Evolutionary conservation across 495 filamentous ascomycete genomes (phyloP), one percentile per base, ranked within the genome.

Genomic region (Cenococcum geophilum): DNA sequence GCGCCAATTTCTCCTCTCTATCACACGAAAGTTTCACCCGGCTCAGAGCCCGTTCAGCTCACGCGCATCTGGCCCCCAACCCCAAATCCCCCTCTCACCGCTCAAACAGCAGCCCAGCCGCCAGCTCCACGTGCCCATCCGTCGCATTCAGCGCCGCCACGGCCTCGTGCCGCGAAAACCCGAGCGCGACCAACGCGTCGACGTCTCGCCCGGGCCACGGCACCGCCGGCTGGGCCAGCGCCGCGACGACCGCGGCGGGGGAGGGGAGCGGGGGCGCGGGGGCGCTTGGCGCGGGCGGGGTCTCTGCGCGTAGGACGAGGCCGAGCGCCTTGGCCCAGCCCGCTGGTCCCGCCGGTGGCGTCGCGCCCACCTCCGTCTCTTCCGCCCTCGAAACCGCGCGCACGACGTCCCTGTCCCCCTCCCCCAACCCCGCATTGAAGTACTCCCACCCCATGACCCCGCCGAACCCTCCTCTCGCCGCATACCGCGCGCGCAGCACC

Each of bases 121-220:
- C 93, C 57, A 85, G 81, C 54, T 97, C 87, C 34, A 97, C 80
- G 71, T 97, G 88, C 6, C 93, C 93, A 21, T 83, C 84, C 16
- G 89, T 89, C 22, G 86, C 86, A 66, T 91, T 84, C 61, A 98
- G 75, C 1, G 92, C 92, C 49, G 83, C 83, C 60, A 92, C 79
- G 1, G 91, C 92, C 61, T 89, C 79, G 37, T 88, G 83, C 57
- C 85, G 84, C 10, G 82, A 80, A 70, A 95, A 90, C 0, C 93
- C 93, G 42, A 98, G 77, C 21, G 85, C 83, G 45, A 86, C 83
- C 52, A 98, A 79, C 63, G 86, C 86, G 43, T 86, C 81, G 49
- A 92, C 82, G 47, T 80, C 75, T 63, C 83, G 83, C 27, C 79
- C 76, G 5, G 85, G 78, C 68, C 68, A 70, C 61, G 86, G 86